Evolutionary conservation across 768 basidiomycete genomes (phyloP), one percentile per base, ranked within the genome.

Genomic region (Leccinum imitatum): DNA sequence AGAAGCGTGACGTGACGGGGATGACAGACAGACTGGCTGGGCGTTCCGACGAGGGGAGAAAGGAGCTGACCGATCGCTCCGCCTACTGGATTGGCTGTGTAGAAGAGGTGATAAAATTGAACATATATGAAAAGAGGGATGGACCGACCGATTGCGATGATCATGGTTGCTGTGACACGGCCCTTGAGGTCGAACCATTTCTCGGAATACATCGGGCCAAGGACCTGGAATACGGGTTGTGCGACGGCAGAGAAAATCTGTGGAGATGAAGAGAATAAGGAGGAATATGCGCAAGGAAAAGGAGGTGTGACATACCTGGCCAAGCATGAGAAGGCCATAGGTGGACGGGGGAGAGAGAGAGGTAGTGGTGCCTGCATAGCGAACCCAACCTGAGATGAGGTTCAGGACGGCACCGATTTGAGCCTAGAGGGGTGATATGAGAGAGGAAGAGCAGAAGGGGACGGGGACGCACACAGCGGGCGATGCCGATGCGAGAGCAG

Each of bases 181-280:
- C 87, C 85, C 59, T 82, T 77, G 51, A 92, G 73, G 61, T 89
- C 85, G 66, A 94, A 94, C 92, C 92, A 94, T 33, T 75, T 83
- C 69, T 94, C 89, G 0, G 91, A 92, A 72, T 88, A 94, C 55
- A 83, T 86, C 2, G 92, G 90, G 6, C 88, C 89, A 9, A 93
- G 75, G 25, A 93, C 82, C 73, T 91, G 90, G 71, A 84, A 93
- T 14, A 87, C 76, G 3, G 91, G 85, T 67, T 91, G 88, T 3
- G 89, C 77, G 50, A 90, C 71, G 1, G 83, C 83, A 7, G 83
- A 79, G 44, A 92, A 79, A 15, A 86, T 64, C 90, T 91, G 58
- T 30, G 14, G 21, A 13, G 21, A 13, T 7, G 39, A n/a, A 46
- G 13, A 35, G 3, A 7, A 46, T 59, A 19, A 56, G n/a, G 55